Evolutionary conservation across 495 filamentous ascomycete genomes (phyloP).

Genomic region (Podospora sp.): DNA sequence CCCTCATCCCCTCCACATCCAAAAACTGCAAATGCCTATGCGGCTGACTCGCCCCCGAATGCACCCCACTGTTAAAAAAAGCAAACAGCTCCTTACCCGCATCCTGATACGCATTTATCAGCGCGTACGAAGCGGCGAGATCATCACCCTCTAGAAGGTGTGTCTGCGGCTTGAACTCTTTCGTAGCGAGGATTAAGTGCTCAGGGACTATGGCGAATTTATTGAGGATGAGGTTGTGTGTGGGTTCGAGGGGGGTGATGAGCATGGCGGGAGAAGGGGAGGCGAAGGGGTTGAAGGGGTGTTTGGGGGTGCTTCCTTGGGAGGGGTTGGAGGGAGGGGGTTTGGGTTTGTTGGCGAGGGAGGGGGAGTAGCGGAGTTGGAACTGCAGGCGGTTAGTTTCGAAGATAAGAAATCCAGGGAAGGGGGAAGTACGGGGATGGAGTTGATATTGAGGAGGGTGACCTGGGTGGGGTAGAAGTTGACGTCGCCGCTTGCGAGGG

Average conservation of each 20-base stretch:
- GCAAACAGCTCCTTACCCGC: constrained; percentile 58
- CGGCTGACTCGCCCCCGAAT: constrained; percentile 78
- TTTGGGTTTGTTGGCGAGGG: constrained; percentile 72
- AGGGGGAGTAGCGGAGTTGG: constrained; percentile 78
- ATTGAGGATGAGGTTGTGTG: constrained; percentile 73
- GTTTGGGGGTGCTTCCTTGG: constrained; percentile 19
- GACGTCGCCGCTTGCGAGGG: constrained; percentile 56
- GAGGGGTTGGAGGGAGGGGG: constrained; percentile 25
- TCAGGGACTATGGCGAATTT: constrained; percentile 79
- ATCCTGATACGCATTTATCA: constrained; percentile 62
- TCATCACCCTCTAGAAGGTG: constrained; percentile 67
- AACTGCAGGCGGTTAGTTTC: constrained; percentile 42
- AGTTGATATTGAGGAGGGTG: constrained; percentile 53
- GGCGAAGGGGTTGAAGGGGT: constrained; percentile 66
- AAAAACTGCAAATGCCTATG: constrained; percentile 82
- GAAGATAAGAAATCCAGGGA: neutral
- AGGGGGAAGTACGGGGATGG: constrained; percentile 50
- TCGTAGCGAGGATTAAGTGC: constrained; percentile 80
- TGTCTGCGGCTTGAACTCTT: constrained; percentile 65
- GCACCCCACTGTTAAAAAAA: constrained; percentile 80
- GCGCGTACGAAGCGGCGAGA: constrained; percentile 64
- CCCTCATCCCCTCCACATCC: constrained; percentile 67
- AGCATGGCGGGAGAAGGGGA: constrained; percentile 65
- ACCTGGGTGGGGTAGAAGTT: constrained; percentile 64
- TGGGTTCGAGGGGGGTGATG: constrained; percentile 57